Conservation (phyloP, 2,329 filamentous ascomycete genomes). For the Chaetomium olivaceum region DNA sequence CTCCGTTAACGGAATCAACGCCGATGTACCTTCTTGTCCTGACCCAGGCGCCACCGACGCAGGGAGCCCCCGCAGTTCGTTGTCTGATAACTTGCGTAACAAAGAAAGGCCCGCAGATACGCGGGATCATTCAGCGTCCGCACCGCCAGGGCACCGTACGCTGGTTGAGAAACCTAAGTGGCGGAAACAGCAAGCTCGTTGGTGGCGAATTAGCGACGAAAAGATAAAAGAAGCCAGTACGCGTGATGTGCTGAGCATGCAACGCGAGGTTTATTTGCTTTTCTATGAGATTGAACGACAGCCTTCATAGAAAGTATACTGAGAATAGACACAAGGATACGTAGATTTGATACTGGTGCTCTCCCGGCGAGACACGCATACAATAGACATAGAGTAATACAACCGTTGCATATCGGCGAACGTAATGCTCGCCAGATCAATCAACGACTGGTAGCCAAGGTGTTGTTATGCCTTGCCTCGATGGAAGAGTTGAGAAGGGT, state of each 20-base stretch:
- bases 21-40: constrained; percentile 28
- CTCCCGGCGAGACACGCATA: neutral
- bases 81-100: too few relatives aligned
- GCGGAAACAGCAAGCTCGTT: constrained; percentile 67
- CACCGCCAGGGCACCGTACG: constrained; percentile 41
- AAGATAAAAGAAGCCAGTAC: constrained; percentile 95
- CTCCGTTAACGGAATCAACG: constrained; percentile 36
- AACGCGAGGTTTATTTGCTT: constrained; percentile 90
- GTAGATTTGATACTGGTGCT: neutral
- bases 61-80: neutral
- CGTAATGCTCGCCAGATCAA: neutral
- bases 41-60: constrained; percentile 3
- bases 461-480: neutral
- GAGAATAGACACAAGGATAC: neutral
- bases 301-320: constrained; percentile 3
- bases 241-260: constrained; percentile 86
- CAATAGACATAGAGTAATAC: neutral
- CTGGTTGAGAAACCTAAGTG: constrained; percentile 40
- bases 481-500: neutral
- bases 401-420: neutral
- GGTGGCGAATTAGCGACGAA: constrained; percentile 98
- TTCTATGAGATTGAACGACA: constrained; percentile 85
- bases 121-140: constrained; percentile 28
- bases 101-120: neutral
- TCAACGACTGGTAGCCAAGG: neutral